A percentile compares a stretch with the other conserved stretches of the same genome.
These are phyloP conservation scores for Medakamo hakoo DNA, from an alignment of 139 green algal species.

Conservation along the genomic window DNA sequence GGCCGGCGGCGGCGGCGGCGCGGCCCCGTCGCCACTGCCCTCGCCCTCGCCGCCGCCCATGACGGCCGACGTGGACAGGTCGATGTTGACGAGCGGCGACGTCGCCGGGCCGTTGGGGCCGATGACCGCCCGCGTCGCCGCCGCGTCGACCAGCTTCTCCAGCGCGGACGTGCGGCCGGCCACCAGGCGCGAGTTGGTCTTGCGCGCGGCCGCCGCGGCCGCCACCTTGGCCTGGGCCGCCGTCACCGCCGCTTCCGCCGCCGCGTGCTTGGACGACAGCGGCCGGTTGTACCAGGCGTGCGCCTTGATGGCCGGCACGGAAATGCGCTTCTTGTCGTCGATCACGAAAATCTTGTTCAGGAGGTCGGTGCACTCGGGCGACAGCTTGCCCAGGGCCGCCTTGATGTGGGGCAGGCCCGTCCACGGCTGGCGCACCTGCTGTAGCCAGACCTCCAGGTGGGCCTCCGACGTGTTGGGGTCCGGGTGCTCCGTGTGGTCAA, in stretches of 20 bases:
- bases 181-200: background rate
- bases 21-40: too few relatives aligned
- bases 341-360: conserved; percentile 58
- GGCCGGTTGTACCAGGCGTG: conserved; percentile 40
- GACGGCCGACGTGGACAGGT: background rate
- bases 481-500: conserved; percentile 42
- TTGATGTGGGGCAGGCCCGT: conserved; percentile 37
- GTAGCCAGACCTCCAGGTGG: conserved; percentile 40
- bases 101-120: background rate
- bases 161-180: background rate
- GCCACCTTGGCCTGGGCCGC: conserved; percentile 12
- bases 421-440: conserved; percentile 34
- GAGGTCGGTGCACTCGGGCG: conserved; percentile 43
- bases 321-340: conserved; percentile 45
- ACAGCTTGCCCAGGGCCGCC: conserved; percentile 31
- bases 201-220: background rate
- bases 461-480: conserved; percentile 52
- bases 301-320: conserved; percentile 37
- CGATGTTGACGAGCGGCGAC: background rate
- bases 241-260: conserved; percentile 8
- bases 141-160: background rate
- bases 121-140: background rate
- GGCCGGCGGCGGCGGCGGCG: too few relatives aligned
- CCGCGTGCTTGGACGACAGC: conserved; percentile 12
- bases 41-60: too few relatives aligned